Conservation (phyloP, 2,329 filamentous ascomycete species). For the Fusarium sp. region DNA sequence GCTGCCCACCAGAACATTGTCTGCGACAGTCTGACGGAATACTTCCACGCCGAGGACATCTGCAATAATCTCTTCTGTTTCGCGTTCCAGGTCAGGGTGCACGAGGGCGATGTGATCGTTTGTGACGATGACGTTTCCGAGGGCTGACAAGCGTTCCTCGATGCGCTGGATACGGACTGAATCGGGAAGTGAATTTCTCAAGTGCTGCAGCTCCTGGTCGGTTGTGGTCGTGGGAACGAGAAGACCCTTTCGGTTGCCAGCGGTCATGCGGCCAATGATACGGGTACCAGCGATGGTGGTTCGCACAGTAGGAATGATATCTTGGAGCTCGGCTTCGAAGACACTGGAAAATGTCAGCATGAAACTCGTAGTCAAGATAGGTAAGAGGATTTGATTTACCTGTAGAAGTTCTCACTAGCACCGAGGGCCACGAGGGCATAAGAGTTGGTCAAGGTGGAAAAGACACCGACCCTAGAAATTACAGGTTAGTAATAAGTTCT, state of each 20-base stretch:
- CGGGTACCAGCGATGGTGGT: slow-evolving; percentile 96
- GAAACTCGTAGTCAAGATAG: not conserved
- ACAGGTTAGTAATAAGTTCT: slow-evolving; percentile 14
- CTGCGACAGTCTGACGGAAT: slow-evolving; percentile 93
- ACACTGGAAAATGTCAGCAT: slow-evolving; percentile 65
- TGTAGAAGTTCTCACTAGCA: slow-evolving; percentile 99
- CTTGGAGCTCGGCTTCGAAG: slow-evolving; percentile 97
- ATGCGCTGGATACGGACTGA: slow-evolving; percentile 94
- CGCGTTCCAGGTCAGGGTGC: slow-evolving; percentile 95
- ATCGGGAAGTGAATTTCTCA: slow-evolving; percentile 94
- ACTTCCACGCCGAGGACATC: slow-evolving; percentile 92
- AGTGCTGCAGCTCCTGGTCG: slow-evolving; percentile 97
- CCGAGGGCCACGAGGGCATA: slow-evolving; percentile 95
- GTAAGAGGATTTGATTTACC: slow-evolving; percentile 57
- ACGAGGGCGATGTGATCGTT: slow-evolving; percentile 98
- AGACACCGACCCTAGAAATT: slow-evolving; percentile 85
- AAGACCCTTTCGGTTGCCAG: slow-evolving; percentile 96
- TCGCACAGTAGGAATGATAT: slow-evolving; percentile 96
- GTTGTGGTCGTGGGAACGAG: slow-evolving; percentile 96
- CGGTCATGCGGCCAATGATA: slow-evolving; percentile 94
- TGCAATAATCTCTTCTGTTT: slow-evolving; percentile 98
- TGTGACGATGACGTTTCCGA: slow-evolving; percentile 95
- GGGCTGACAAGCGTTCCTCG: slow-evolving; percentile 93
- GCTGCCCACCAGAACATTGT: slow-evolving; percentile 94
- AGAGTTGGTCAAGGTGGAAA: slow-evolving; percentile 95